Evolutionary conservation across 139 green algal genomes (phyloP).

Genomic region (Chlorella sp.): DNA sequence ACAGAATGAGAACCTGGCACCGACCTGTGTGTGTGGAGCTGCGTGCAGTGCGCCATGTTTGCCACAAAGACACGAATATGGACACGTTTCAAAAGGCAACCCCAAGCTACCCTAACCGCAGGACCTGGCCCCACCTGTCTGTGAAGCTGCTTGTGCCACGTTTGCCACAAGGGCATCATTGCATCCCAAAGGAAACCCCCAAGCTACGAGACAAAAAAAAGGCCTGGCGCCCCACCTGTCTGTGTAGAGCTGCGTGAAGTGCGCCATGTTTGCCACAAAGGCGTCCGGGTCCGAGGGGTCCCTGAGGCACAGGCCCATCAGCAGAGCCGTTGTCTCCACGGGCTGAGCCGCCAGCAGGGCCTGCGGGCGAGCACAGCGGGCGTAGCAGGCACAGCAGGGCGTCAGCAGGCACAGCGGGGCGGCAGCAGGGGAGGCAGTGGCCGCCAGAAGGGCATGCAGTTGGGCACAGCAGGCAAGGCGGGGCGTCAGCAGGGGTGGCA

Average conservation of each 20-base stretch:
- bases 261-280: conserved; percentile 71
- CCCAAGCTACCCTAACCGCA: too few relatives aligned
- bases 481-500: background rate
- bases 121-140: conserved; percentile 48
- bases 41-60: conserved; percentile 83
- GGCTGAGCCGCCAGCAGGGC: conserved; percentile 59
- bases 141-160: conserved; percentile 81
- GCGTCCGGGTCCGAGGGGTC: conserved; percentile 13
- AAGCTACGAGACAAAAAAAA: background rate
- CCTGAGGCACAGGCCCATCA: conserved; percentile 90
- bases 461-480: background rate
- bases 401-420: background rate
- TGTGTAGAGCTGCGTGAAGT: conserved; percentile 88
- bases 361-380: conserved; percentile 19
- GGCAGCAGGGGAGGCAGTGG: background rate
- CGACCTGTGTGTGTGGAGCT: conserved; percentile 78
- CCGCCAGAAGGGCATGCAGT: background rate
- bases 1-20: background rate
- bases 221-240: conserved; percentile 48
- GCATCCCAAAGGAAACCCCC: too few relatives aligned
- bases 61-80: conserved; percentile 66
- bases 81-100: too few relatives aligned
- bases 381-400: too few relatives aligned
- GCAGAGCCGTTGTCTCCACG: conserved; percentile 80
- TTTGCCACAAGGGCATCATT: conserved; percentile 66